phyloP scores from a whole-genome alignment of 2,329 filamentous ascomycete species.

The Mycosphaerella sp. region DNA sequence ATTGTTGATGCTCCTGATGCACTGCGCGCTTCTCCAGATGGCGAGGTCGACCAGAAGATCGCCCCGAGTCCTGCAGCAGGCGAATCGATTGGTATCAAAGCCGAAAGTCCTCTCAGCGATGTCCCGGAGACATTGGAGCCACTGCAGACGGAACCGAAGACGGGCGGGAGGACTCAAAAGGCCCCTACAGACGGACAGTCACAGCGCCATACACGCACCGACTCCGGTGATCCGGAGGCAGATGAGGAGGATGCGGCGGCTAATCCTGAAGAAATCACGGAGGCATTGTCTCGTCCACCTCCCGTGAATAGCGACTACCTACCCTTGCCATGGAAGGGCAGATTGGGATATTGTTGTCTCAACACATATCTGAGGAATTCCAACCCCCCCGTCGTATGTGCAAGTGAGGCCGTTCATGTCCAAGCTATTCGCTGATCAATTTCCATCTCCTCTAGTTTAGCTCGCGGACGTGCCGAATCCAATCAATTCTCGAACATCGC shows the following conservation, averaged over 20 bases:
- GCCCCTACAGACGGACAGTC: slow-evolving; percentile 23
- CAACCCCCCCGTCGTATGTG: slow-evolving; percentile 60
- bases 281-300: slow-evolving; percentile 58
- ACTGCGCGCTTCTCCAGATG: slow-evolving; percentile 41
- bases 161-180: slow-evolving; percentile 20
- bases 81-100: slow-evolving; percentile 15
- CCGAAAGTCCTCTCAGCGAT: slow-evolving; percentile 35
- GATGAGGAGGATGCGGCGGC: slow-evolving; percentile 44
- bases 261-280: slow-evolving; percentile 53
- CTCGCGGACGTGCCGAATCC: slow-evolving; percentile 84
- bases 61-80: slow-evolving; percentile 26
- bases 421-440: background rate
- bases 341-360: slow-evolving; percentile 84
- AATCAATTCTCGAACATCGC: slow-evolving; percentile 82
- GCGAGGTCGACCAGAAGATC: slow-evolving; percentile 31
- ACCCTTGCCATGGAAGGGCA: slow-evolving; percentile 83
- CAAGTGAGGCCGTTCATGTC: background rate
- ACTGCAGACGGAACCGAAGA: slow-evolving; percentile 19
- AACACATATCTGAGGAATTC: slow-evolving; percentile 84
- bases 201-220: slow-evolving; percentile 23
- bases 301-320: slow-evolving; percentile 77
- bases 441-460: slow-evolving; percentile 50
- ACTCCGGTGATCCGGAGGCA: slow-evolving; percentile 46
- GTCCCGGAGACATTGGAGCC: slow-evolving; percentile 32
- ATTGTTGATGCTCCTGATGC: slow-evolving; percentile 40